Base-by-base conservation (phyloP, 208 protist species). In the Leishmania arabica region DNA sequence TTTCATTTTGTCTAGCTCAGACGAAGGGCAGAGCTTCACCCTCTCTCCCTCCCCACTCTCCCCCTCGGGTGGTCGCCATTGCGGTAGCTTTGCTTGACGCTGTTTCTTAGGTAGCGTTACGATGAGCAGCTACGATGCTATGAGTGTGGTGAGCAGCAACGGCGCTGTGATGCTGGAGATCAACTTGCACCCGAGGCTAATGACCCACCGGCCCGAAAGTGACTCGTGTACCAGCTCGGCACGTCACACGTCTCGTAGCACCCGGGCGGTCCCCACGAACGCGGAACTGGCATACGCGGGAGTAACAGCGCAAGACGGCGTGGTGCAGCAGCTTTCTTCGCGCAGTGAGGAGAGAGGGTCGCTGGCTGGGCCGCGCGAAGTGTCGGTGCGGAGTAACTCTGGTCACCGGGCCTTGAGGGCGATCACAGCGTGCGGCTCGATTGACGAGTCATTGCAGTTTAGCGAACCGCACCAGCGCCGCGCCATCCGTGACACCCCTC, bases 171-270 rank as follows among this genome's bases (percentile, higher is more conserved):
- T 66, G 56, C 66, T 68, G 6, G 24, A 7, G 4, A 5, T 42
- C 34, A 82, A 72, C 34, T 65, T 92, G n/a, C 89, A 94, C 76
- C 86, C 91, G 37, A 94, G 90, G 77, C 84, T 94, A 15, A 88
- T 88, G 79, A 92, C 91, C 2, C 84, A 89, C 78, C 82, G 76
- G 7, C 64, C 85, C 54, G 79, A 82, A 75, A 71, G 47, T 47
- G 56, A 31, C 58, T 84, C 79, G 3, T 49, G 51, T 27, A 70
- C 54, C 47, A 78, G 49, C 24, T 81, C 81, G 37, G 73, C 85
- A 4, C 85, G 53, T 45, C 75, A 47, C 19, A 70, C 77, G 7
- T 54, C 71, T 6, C 77, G 24, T n/a, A 86, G 78, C 34, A 51
- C 72, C 21, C 56, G 49, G 37, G 34, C 66, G 7, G 69, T 51